Evolutionary conservation across 225 moss, liverwort and hornwort genomes (phyloP).

Genomic region (Physcomitrium patens): DNA sequence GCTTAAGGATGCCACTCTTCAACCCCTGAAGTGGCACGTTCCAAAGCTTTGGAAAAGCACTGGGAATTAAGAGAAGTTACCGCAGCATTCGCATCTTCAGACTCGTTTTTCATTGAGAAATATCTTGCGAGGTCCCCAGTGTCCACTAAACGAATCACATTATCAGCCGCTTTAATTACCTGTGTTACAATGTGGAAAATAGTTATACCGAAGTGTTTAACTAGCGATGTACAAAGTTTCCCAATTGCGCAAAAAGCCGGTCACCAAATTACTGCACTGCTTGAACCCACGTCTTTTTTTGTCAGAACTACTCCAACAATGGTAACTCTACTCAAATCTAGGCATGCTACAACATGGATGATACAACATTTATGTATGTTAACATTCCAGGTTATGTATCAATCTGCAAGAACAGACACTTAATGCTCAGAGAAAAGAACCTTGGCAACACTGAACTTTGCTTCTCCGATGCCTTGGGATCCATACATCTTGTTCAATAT

Average conservation of each 20-base stretch:
- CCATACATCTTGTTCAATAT: slow-evolving; percentile 73
- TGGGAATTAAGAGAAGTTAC: slow-evolving; percentile 36
- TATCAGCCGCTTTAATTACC: slow-evolving; percentile 87
- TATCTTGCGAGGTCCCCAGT: slow-evolving; percentile 80
- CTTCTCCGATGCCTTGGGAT: slow-evolving; percentile 70
- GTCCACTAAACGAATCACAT: slow-evolving; percentile 78
- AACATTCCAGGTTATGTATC: not conserved
- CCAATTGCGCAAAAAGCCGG: not conserved
- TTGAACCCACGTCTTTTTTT: not conserved
- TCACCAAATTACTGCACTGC: not conserved
- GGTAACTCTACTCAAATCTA: slow-evolving; percentile 2
- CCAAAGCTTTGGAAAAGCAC: not conserved
- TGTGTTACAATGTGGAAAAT: slow-evolving; percentile 30
- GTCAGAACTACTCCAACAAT: slow-evolving; percentile 6
- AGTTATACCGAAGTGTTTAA: not conserved
- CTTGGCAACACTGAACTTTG: slow-evolving; percentile 61
- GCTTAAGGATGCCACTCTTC: not conserved
- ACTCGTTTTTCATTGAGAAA: slow-evolving; percentile 88
- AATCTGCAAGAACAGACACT: no score
- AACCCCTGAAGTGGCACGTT: not conserved
- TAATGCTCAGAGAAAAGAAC: slow-evolving; percentile 30
- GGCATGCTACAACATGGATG: slow-evolving; percentile 1
- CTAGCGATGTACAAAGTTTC: not conserved
- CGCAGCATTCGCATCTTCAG: slow-evolving; percentile 76
- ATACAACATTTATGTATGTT: slow-evolving; percentile 1